Conservation (phyloP, 192 early-diverging fungal genomes). For the Chytriomyces hyalinus region DNA sequence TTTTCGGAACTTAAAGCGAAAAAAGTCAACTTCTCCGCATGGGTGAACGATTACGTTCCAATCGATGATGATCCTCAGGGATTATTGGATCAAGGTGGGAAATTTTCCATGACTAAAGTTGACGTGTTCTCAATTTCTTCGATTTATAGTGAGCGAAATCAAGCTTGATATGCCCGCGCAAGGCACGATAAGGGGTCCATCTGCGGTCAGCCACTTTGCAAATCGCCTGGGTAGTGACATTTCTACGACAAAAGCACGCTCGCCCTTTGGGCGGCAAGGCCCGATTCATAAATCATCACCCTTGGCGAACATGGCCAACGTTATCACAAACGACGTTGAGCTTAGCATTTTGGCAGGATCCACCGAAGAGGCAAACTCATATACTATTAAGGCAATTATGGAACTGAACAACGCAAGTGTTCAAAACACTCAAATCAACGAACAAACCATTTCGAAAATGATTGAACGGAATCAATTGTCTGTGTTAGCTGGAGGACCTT, state of each 20-base stretch:
- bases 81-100: slow-evolving; percentile 42
- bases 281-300: slow-evolving; percentile 41
- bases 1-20: slow-evolving; percentile 65
- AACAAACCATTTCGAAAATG: slow-evolving; percentile 73
- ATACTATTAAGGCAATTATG: slow-evolving; percentile 56
- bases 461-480: slow-evolving; percentile 72
- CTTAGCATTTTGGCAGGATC: slow-evolving; percentile 6
- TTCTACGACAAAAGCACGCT: neutral
- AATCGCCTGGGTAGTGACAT: slow-evolving; percentile 1
- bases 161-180: slow-evolving; percentile 21
- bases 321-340: slow-evolving; percentile 32
- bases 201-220: slow-evolving; percentile 14
- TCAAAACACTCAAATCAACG: slow-evolving; percentile 66
- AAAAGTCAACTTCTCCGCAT: slow-evolving; percentile 69
- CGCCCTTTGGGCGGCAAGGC: slow-evolving; percentile 3
- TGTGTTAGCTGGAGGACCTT: slow-evolving; percentile 53
- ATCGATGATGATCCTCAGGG: slow-evolving; percentile 61
- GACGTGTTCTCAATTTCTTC: slow-evolving; percentile 6
- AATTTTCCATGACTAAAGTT: neutral
- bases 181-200: slow-evolving; percentile 21
- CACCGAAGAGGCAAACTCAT: slow-evolving; percentile 35
- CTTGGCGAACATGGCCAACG: slow-evolving; percentile 43
- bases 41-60: slow-evolving; percentile 65
- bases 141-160: slow-evolving; percentile 45
- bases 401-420: slow-evolving; percentile 60